These are phyloP conservation scores for Dactylella cylindrospora DNA, from an alignment of 2,329 filamentous ascomycete species.

Conservation along the genomic window DNA sequence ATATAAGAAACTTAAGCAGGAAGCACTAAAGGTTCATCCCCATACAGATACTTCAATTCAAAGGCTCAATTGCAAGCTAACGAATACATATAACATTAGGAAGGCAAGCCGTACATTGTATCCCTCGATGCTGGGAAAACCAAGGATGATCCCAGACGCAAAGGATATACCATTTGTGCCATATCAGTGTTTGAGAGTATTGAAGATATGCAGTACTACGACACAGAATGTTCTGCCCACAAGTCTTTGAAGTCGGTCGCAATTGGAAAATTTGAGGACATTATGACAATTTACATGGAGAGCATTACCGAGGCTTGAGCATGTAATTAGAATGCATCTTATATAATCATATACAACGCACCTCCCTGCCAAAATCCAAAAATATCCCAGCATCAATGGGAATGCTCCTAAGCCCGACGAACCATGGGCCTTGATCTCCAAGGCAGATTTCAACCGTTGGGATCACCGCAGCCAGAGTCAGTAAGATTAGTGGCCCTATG, in stretches of 20 bases:
- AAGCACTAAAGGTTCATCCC: slow-evolving; percentile 54
- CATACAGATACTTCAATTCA: slow-evolving; percentile 18
- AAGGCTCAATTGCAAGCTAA: neutral
- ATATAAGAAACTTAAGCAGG: slow-evolving; percentile 54
- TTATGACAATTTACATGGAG: slow-evolving; percentile 50
- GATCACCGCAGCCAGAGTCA: no score
- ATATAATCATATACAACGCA: neutral
- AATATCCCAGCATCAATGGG: no score
- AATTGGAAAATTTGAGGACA: slow-evolving; percentile 49
- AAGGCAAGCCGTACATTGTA: slow-evolving; percentile 70
- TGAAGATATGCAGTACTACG: slow-evolving; percentile 72
- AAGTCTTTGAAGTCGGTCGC: slow-evolving; percentile 55
- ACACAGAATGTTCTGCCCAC: slow-evolving; percentile 62
- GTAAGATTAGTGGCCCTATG: neutral
- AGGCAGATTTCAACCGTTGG: no score
- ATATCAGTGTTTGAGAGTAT: slow-evolving; percentile 65
- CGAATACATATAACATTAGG: slow-evolving; percentile 55
- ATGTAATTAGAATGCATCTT: slow-evolving; percentile 8
- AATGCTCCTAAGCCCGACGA: no score
- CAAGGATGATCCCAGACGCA: slow-evolving; percentile 61
- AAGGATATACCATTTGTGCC: slow-evolving; percentile 67
- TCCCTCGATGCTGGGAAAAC: slow-evolving; percentile 59
- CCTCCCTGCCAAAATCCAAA: no score
- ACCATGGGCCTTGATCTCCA: no score
- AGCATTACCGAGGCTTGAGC: slow-evolving; percentile 5